Evolutionary conservation across 1,284 basidiomycete genomes (phyloP), one percentile per base, ranked within the genome.

Genomic region (Neotropicomus parvogracilis): DNA sequence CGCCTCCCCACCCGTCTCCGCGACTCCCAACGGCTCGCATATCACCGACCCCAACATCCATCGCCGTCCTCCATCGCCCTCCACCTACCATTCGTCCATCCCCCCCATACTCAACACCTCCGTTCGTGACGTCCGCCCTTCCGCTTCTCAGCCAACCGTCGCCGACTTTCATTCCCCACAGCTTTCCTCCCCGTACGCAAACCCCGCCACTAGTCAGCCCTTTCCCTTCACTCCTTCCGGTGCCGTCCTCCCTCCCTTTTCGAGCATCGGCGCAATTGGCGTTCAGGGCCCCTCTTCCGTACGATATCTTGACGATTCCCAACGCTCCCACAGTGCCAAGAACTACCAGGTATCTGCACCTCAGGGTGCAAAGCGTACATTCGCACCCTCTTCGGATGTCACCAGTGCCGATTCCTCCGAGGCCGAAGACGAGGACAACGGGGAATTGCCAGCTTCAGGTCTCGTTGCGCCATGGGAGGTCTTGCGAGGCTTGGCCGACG

Each of bases 401-500:
- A 81, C 83, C 5, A 88, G 85, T 54, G 80, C 83, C 12, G 81
- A 88, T 64, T 88, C 86, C 3, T 86, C 87, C 32, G 88, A 91
- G 60, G 65, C 80, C 29, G 84, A 88, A 45, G 85, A 81, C 35
- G 79, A 87, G 32, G 81, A 84, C 40, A 81, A 80, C 52, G 80
- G 82, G 7, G 90, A 88, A 60, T 70, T 94, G 5, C 88, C 90
- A 4, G 85, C 87, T 34, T 81, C 81, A 13, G 87, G 88, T 38
- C 75, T 91, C 35, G 80, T 89, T 48, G 88, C 88, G 6, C 88
- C 88, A 38, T 88, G 86, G 82, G 86, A 89, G 68, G 88, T 90
- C 33, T 71, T 91, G 44, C 75, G 86, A 54, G 85, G 86, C 41
- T 67, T 91, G 48, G 88, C 88, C 26, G 85, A 89, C 69, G 85